phyloP scores from a whole-genome alignment of 2,329 filamentous ascomycete species.

The Botrytis medusae region DNA sequence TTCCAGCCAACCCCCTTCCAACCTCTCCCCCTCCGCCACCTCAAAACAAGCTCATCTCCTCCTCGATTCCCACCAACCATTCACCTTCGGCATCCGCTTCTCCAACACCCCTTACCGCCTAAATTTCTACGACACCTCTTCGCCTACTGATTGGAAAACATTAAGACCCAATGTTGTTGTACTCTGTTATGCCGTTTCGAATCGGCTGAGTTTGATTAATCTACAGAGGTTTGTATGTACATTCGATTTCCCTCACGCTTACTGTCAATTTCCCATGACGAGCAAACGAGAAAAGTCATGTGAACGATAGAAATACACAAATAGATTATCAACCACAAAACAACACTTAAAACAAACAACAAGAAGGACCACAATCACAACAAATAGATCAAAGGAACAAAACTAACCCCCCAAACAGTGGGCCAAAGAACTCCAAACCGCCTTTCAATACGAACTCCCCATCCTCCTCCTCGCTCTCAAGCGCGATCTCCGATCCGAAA shows the following conservation, averaged over 20 bases:
- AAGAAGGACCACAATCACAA: not conserved
- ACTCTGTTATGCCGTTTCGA: conserved; percentile 62
- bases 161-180: conserved; percentile 58
- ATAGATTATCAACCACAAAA: not conserved
- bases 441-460: conserved; percentile 53
- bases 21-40: conserved; percentile 40
- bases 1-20: conserved; percentile 37
- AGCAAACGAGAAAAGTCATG: not conserved
- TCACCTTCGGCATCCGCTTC: conserved; percentile 54
- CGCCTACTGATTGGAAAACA: conserved; percentile 58
- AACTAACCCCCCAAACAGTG: conserved; percentile 46
- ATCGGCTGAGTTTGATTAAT: conserved; percentile 57
- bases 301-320: not conserved
- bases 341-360: not conserved
- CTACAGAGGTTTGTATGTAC: conserved; percentile 54
- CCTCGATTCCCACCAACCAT: conserved; percentile 60
- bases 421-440: conserved; percentile 53
- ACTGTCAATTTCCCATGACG: not conserved
- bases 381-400: not conserved
- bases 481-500: conserved; percentile 56
- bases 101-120: conserved; percentile 51
- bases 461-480: conserved; percentile 60
- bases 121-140: conserved; percentile 60
- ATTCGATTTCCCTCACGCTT: not conserved
- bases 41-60: conserved; percentile 43